Evolutionary conservation across 1,284 basidiomycete species (phyloP), one percentile per base, ranked within the genome.

Genomic region (Trichosporon sp.): DNA sequence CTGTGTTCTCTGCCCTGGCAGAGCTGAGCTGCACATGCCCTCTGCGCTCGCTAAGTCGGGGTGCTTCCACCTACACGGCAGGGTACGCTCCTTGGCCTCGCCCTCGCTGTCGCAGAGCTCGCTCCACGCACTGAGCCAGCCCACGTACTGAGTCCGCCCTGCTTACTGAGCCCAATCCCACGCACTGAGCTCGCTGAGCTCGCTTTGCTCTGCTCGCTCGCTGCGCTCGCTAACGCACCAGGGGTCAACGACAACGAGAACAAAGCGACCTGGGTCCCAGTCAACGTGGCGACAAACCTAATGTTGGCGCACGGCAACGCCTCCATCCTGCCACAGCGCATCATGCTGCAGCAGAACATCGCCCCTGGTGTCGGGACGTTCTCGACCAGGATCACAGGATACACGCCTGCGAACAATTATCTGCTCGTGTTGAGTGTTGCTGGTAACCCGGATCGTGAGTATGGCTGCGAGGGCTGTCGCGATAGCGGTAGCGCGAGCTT

Each of bases 221-320:
- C 54, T 32, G 19, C 5, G 8, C 9, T 29, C 40, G 57, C 56
- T 58, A n/a, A n/a, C n/a, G 59, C 27, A 13, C 56, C 62, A 66
- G 65, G 65, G 65, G 65, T 66, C 37, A 66, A 66, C 52, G 65
- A 63, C 49, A 61, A 64, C 52, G 60, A 49, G 57, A 66, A 66
- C 62, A 49, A 49, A 9, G 65, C 65, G 1, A 56, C 59, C 4
- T 66, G 65, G 65, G 31, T 23, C 4, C 62, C 65, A 19, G 33
- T 66, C 56, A 44, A 59, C 52, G 57, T 59, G n/a, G 57, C 62
- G 0, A 61, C 60, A 56, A 54, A 64, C 65, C 60, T 66, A 19
- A 49, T 61, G 37, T 56, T 66, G 25, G 25, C 54, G 34, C 61
- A 66, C 65, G 14, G 46, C n/a, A 60, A 61, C 62, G 29, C 10